Base-by-base conservation (phyloP, 2,329 filamentous ascomycete species). In the Lasiodiplodia gonubiensis region DNA sequence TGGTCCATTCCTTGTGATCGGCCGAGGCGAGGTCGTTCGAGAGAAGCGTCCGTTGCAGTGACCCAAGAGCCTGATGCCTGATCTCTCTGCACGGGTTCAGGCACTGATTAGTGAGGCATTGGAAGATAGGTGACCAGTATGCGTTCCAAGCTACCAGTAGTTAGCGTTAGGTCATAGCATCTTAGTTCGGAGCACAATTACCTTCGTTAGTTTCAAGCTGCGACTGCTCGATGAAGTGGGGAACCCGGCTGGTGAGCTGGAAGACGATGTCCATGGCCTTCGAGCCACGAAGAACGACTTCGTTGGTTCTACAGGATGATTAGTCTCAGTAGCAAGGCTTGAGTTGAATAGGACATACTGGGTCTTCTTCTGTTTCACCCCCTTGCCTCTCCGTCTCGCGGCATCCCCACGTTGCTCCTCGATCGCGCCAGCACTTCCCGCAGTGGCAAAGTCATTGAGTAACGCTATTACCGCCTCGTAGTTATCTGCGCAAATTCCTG, bases 51-150 rank as follows among this genome's bases (percentile, higher is more conserved):
- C 94, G 87, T 77, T 98, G 94, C 18, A 99, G 84, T 11, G 90
- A 92, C 8, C 90, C 89, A 72, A 98, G 92, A 1, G 95, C 93
- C 74, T 96, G 87, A 73, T 97, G 92, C 3, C 95, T 89, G 68
- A 99, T 92, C 73, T 97, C 94, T 66, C 94, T 91, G 75, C 93
- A 97, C 0, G 94, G 93, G 76, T 98, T 99, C 65, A 92, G 92
- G 79, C 94, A 97, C 80, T 99, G 95, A 4, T 88, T 89, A 3
- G 92, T 95, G 21, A 99, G 82, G 6, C 93, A 92, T 72, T 93
- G 89, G 79, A 99, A 95, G 30, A 99, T 93, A 1, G 94, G 95
- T 16, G 94, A 90, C 95, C 95, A 99, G 78, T 99, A 99, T 10
- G 95, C 93, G 61, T 93, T 93, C 95, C 95, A 99, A 16, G 95